Evolutionary conservation across 2,329 filamentous ascomycete genomes (phyloP).

Genomic region (Fusarium musae): DNA sequence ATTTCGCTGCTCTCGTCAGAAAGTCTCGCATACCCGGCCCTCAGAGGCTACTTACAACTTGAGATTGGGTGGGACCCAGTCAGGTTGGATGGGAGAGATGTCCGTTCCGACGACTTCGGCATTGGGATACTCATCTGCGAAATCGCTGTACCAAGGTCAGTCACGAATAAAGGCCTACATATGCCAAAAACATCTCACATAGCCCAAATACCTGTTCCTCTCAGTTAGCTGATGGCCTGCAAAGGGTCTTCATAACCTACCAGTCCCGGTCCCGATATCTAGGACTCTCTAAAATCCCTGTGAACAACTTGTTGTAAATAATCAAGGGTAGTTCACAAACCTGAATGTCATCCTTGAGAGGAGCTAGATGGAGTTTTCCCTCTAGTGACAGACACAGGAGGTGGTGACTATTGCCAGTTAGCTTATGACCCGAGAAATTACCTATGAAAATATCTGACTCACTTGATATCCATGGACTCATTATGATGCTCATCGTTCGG

Average conservation of each 20-base stretch:
- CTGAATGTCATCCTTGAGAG: conserved; percentile 40
- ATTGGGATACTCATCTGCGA: conserved; percentile 56
- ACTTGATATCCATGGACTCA: conserved; percentile 40
- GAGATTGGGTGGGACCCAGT: conserved; percentile 59
- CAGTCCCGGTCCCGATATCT: conserved; percentile 67
- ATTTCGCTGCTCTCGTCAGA: conserved; percentile 18
- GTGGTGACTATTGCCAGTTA: conserved; percentile 9
- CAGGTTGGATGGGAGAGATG: conserved; percentile 67
- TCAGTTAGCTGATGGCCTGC: background rate
- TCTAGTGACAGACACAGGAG: conserved; percentile 18
- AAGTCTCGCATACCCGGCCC: no score
- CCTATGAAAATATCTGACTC: fast-evolving
- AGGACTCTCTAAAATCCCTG: conserved; percentile 41
- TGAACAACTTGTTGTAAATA: conserved; percentile 1
- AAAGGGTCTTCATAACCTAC: conserved; percentile 41
- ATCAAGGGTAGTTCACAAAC: background rate
- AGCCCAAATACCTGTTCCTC: conserved; percentile 56
- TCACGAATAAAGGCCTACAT: fast-evolving
- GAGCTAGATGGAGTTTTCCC: conserved; percentile 23
- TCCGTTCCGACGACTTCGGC: conserved; percentile 63
- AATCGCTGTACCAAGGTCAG: conserved; percentile 55
- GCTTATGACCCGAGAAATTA: fast-evolving
- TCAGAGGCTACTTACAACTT: conserved; percentile 45
- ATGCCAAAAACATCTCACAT: conserved; percentile 38
- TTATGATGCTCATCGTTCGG: conserved; percentile 37